Evolutionary conservation across 2,329 filamentous ascomycete genomes (phyloP).

Genomic region (Corinectria fuckeliana): DNA sequence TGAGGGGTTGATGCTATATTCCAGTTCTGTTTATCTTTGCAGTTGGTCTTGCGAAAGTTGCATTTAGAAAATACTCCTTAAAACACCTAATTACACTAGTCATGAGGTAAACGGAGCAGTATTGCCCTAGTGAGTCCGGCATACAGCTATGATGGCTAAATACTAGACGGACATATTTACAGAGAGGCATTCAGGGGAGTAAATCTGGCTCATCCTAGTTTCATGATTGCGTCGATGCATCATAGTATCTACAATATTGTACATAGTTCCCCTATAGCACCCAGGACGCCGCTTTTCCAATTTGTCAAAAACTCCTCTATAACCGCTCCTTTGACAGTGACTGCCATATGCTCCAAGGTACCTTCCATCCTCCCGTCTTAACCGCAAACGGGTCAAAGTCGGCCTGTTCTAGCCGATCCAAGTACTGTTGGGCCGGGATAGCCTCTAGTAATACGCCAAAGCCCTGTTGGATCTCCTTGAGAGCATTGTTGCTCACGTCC

Average conservation of each 20-base stretch:
- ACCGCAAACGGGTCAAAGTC: conserved; percentile 85
- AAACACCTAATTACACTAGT: too few species aligned
- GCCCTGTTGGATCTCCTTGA: conserved; percentile 59
- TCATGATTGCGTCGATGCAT: conserved; percentile 18
- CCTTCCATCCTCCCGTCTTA: conserved; percentile 72
- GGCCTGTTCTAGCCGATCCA: conserved; percentile 76
- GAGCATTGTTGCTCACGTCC: conserved; percentile 44
- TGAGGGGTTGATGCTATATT: background rate
- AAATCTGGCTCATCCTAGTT: background rate
- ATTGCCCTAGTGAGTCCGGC: too few species aligned
- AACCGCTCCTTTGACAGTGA: conserved; percentile 57
- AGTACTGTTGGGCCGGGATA: conserved; percentile 77
- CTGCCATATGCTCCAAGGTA: conserved; percentile 78
- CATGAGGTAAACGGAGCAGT: too few species aligned
- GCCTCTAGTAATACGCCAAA: conserved; percentile 85
- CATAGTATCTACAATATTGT: conserved; percentile 24
- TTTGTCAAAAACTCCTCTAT: conserved; percentile 35
- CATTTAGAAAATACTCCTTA: too few species aligned
- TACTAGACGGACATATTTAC: background rate
- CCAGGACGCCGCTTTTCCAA: background rate
- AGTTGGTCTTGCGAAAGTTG: too few species aligned
- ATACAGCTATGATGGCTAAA: background rate
- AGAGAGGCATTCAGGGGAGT: background rate
- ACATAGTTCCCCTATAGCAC: conserved; percentile 6
- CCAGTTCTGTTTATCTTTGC: too few species aligned